Percentiles rank a stretch among this genome's conserved stretches.
phyloP scores from a whole-genome alignment of 768 basidiomycete genomes.

The Lactarius evosmus region DNA sequence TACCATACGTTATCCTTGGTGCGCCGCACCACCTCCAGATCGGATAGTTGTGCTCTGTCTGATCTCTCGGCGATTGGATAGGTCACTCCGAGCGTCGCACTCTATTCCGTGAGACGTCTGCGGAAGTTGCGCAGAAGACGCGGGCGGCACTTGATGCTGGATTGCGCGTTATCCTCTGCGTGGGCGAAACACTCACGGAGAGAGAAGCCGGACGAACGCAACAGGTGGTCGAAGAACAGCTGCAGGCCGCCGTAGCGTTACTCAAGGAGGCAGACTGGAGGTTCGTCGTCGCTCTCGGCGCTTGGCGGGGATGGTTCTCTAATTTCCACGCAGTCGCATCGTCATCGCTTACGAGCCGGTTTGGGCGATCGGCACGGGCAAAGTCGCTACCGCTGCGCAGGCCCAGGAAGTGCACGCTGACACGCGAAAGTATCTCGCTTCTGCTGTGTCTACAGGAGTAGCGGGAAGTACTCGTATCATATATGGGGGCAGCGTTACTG shows the following conservation, averaged over 20 bases:
- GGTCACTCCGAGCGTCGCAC: slow-evolving; percentile 97
- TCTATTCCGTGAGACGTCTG: slow-evolving; percentile 85
- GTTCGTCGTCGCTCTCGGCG: slow-evolving; percentile 42
- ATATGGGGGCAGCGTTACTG: slow-evolving; percentile 94
- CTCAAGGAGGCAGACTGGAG: slow-evolving; percentile 73
- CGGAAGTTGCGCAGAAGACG: slow-evolving; percentile 81
- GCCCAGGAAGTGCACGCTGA: slow-evolving; percentile 90
- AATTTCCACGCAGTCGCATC: slow-evolving; percentile 56
- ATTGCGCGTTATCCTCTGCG: slow-evolving; percentile 89
- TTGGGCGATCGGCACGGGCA: slow-evolving; percentile 99
- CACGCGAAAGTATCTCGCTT: slow-evolving; percentile 71
- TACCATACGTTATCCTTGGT: slow-evolving; percentile 93
- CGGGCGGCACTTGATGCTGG: slow-evolving; percentile 71
- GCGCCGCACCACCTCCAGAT: slow-evolving; percentile 28
- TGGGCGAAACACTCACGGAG: slow-evolving; percentile 90
- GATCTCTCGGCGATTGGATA: slow-evolving; percentile 31
- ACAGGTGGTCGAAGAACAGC: slow-evolving; percentile 76
- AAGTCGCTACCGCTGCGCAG: slow-evolving; percentile 87
- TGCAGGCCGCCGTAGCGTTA: slow-evolving; percentile 66
- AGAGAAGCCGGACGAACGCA: slow-evolving; percentile 78
- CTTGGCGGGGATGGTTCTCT: neutral
- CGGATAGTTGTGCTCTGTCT: slow-evolving; percentile 13
- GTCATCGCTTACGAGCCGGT: slow-evolving; percentile 97
- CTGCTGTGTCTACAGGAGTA: slow-evolving; percentile 61
- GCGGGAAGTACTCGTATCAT: slow-evolving; percentile 80